Base-by-base conservation (phyloP, 148 eudicot genomes). In the Oxyria digyna region DNA sequence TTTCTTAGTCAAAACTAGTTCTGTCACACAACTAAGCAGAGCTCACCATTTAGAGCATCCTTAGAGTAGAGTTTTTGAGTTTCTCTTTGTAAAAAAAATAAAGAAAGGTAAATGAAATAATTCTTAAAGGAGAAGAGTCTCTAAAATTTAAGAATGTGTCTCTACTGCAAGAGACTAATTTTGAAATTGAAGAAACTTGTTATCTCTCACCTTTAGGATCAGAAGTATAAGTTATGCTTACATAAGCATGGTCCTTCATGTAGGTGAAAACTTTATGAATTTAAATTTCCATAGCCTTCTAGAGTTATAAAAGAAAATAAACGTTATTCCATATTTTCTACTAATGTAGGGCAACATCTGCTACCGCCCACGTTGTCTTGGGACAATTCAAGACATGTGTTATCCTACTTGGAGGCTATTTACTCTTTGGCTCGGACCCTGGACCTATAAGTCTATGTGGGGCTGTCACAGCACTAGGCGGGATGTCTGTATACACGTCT, bases 311-410 rank as follows among this genome's bases (percentile, higher is more conserved):
- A 33, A 33, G 5, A 2, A 38, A 38, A 38, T 5, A 38, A 7
- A 38, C 8, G 41, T 43, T 62, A 1, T 20, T 0, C 55, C 29
- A 52, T 37, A 29, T 50, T 13, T 65, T 70, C 9, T 65, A 13
- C 38, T 32, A 0, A 20, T 76, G 81, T 83, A 91, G 97, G 45
- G 97, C 97, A 23, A 91, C 97, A 6, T 91, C 96, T 69, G 97
- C 97, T 3, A 91, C 96, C 1, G 77, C 96, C 7, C 97, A 91
- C 42, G 97, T 91, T 4, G 81, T 91, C 48, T 65, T 91, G 4
- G 97, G 97, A 27, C 97, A 91, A 71, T 91, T 91, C 85, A 91
- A 91, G 71, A 91, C 93, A 1, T 91, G 97, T 73, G 81, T 91
- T 0, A 89, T 91, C 48, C 75, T 91, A 69, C 81, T 91, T 0